A percentile compares a stretch with the other conserved stretches of the same genome.
These are phyloP conservation scores for Musa acuminata DNA, from an alignment of 176 grass and related monocot species.

Conservation along the genomic window DNA sequence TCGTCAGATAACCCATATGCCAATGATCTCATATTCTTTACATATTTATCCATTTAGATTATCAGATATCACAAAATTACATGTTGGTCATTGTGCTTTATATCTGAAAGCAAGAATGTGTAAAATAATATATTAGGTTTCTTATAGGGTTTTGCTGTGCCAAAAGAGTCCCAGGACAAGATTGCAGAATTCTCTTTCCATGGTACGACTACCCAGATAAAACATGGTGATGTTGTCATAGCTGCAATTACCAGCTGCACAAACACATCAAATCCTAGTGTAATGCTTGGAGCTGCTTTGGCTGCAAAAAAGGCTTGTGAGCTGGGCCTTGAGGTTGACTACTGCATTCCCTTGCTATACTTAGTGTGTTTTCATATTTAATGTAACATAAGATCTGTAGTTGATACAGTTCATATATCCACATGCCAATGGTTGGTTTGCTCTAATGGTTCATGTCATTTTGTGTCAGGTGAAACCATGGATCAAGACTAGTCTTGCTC, in stretches of 20 bases:
- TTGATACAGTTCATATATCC: not conserved
- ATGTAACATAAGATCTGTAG: not conserved
- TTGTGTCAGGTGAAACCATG: constrained; percentile 83
- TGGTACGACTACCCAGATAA: constrained; percentile 63
- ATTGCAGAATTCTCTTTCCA: constrained; percentile 50
- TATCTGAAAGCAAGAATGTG: not conserved
- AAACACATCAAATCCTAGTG: constrained; percentile 98
- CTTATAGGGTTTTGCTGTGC: constrained; percentile 82
- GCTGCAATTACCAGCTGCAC: constrained; percentile 98
- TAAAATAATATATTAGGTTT: not conserved
- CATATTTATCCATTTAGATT: too few relatives aligned
- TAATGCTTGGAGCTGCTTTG: constrained; percentile 94
- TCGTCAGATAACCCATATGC: too few relatives aligned
- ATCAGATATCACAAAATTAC: too few relatives aligned
- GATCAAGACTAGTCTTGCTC: constrained; percentile 98
- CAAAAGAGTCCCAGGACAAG: constrained; percentile 62
- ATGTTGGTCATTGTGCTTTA: too few relatives aligned
- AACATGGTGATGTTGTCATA: constrained; percentile 97
- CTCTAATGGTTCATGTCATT: constrained; percentile 21
- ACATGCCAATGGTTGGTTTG: not conserved
- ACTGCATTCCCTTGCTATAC: not conserved
- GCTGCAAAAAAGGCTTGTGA: constrained; percentile 98
- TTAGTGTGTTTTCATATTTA: not conserved
- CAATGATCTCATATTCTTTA: too few relatives aligned
- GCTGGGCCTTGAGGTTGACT: constrained; percentile 73